Base-by-base conservation (phyloP, 169 alveolate species). In the Eimeria necatrix region DNA sequence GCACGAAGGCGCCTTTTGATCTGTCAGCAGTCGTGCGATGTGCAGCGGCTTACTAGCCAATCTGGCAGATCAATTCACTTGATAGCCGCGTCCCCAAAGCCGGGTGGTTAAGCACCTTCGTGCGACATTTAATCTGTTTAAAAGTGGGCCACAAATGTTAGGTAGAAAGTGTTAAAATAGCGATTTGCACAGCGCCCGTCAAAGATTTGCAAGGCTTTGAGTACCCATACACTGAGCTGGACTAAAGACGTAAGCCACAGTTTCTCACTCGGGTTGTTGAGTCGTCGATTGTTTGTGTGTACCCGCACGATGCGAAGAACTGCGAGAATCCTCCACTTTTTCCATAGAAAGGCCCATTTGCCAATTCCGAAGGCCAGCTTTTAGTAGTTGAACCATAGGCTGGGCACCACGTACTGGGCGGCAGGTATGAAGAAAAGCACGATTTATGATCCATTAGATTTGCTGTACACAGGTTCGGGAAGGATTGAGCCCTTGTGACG, bases 231-330 rank as follows among this genome's bases (percentile, higher is more conserved):
- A 32, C 41, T 32, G 41, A 32, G 41, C 41, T 32, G 3, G 41
- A 32, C 2, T 32, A 32, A 32, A 32, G 41, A 32, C 41, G 41
- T 18, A 24, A 32, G 85, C 26, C 22, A 1, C 89, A 53, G 51
- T 4, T 48, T 46, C 68, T 26, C 51, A 80, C 89, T 49, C 71
- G 89, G 89, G 71, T 80, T 52, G 51, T 1, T 18, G 53, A n/a
- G 3, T 49, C 52, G 26, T 51, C 70, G 22, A 53, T 51, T 49
- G 89, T 22, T 49, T 60, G 70, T n/a, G 80, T 41, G 71, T 84
- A 84, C 10, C 92, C 92, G 16, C 92, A 84, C 80, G 92, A 84
- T 26, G 78, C 41, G 78, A 59, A 84, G 61, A 7, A 84, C 92
- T 60, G 41, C 60, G 92, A 32, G 78, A 60, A 84, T 4, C 60